Conservation (phyloP, 805 yeast genomes). For the Dipodascopsis uninucleata region DNA sequence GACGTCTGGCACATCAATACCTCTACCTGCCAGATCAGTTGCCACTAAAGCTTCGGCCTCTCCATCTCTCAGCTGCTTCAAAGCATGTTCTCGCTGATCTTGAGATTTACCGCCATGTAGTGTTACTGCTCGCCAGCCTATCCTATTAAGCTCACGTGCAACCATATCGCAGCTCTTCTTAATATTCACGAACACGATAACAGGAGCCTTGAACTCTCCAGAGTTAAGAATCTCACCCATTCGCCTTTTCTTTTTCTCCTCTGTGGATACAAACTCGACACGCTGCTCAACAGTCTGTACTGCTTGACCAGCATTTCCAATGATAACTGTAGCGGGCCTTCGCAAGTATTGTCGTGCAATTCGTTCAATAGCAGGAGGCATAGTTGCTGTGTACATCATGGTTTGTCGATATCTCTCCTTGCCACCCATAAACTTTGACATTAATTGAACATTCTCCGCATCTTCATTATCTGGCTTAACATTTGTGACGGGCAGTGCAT, state of each 20-base stretch:
- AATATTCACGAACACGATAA: constrained; percentile 78
- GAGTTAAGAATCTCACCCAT: constrained; percentile 42
- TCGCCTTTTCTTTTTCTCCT: constrained; percentile 45
- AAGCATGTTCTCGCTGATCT: constrained; percentile 76
- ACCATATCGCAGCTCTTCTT: constrained; percentile 69
- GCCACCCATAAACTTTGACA: constrained; percentile 29
- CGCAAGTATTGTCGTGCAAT: constrained; percentile 60
- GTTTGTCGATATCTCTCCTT: constrained; percentile 47
- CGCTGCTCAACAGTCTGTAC: constrained; percentile 67
- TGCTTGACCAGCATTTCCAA: constrained; percentile 66
- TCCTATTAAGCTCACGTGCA: constrained; percentile 47
- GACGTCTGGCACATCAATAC: constrained; percentile 86
- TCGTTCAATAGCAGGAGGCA: constrained; percentile 69
- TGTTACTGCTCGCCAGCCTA: constrained; percentile 51
- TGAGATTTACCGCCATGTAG: constrained; percentile 88
- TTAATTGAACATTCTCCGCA: constrained; percentile 23
- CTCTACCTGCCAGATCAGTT: constrained; percentile 95
- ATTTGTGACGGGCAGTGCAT: constrained; percentile 49
- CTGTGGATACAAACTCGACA: constrained; percentile 52
- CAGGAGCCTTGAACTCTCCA: constrained; percentile 47
- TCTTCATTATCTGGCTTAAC: constrained; percentile 39
- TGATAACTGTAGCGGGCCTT: constrained; percentile 58
- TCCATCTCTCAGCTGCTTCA: constrained; percentile 55
- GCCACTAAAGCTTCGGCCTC: constrained; percentile 68
- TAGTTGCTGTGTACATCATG: constrained; percentile 93